Conservation (phyloP, 2,329 filamentous ascomycete genomes). For the Neospermospora avenae region DNA sequence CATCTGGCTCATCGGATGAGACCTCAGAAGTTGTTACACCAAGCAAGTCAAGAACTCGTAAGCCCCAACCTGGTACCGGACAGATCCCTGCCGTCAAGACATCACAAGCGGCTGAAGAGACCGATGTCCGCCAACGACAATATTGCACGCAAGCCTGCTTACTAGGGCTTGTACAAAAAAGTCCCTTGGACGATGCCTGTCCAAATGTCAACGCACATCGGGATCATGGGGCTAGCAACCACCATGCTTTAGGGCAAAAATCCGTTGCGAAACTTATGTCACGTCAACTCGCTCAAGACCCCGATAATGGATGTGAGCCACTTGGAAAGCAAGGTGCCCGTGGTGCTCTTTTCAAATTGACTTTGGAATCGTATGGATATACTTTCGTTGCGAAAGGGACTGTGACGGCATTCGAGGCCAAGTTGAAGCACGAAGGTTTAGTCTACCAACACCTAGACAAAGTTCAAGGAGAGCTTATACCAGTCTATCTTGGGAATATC, state of each 20-base stretch:
- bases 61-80: conserved; percentile 13
- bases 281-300: conserved; percentile 19
- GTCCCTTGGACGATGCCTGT: conserved; percentile 19
- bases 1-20: neutral
- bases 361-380: conserved; percentile 41
- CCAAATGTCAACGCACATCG: conserved; percentile 23
- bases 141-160: conserved; percentile 23
- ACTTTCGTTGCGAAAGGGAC: conserved; percentile 44
- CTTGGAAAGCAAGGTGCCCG: conserved; percentile 34
- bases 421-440: conserved; percentile 38
- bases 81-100: conserved; percentile 10
- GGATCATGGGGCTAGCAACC: neutral
- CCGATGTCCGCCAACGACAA: conserved; percentile 15
- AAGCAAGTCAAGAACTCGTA: conserved; percentile 18
- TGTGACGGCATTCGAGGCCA: conserved; percentile 32
- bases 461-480: conserved; percentile 38
- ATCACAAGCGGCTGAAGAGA: conserved; percentile 20
- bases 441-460: conserved; percentile 37
- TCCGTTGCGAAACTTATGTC: conserved; percentile 16
- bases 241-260: conserved; percentile 18
- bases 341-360: conserved; percentile 42
- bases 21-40: conserved; percentile 10
- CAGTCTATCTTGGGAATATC: conserved; percentile 40
- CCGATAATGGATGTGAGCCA: conserved; percentile 21
- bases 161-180: conserved; percentile 20